Conservation (phyloP, 768 basidiomycete genomes). For the Pleurotus tuoliensis region DNA sequence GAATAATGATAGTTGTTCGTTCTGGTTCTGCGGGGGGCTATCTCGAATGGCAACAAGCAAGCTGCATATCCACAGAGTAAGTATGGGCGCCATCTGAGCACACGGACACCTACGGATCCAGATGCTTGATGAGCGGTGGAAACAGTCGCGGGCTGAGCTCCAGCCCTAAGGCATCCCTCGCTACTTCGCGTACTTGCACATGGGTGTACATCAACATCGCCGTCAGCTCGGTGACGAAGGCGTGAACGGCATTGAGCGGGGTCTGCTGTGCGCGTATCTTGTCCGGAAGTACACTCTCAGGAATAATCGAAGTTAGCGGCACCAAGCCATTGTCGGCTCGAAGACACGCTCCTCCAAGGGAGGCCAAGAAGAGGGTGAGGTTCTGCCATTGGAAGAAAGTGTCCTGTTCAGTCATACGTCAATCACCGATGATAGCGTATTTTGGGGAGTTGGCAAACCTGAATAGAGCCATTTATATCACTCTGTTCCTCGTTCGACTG, state of each 20-base stretch:
- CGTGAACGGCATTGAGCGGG: constrained; percentile 53
- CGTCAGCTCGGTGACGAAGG: constrained; percentile 68
- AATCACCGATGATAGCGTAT: too few species aligned
- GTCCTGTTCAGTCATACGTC: constrained; percentile 40
- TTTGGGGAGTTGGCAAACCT: too few species aligned
- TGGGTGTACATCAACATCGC: constrained; percentile 61
- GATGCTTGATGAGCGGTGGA: constrained; percentile 58
- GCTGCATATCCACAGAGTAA: neutral
- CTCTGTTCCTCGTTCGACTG: constrained; percentile 27
- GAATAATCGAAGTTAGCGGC: constrained; percentile 51
- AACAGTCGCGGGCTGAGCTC: constrained; percentile 76
- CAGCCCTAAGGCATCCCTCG: constrained; percentile 74
- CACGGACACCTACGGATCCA: constrained; percentile 59
- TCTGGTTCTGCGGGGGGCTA: constrained; percentile 19
- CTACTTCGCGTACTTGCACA: constrained; percentile 69
- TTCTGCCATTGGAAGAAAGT: constrained; percentile 83
- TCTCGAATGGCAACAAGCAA: neutral
- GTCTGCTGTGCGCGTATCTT: constrained; percentile 62
- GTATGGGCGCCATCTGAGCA: neutral
- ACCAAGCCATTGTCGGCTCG: constrained; percentile 46
- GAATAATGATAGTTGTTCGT: constrained; percentile 45
- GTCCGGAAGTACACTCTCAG: constrained; percentile 61
- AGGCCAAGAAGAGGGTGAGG: constrained; percentile 71
- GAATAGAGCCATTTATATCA: constrained; percentile 1
- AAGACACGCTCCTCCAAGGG: constrained; percentile 65